Evolutionary conservation across 2,329 filamentous ascomycete genomes (phyloP), one percentile per base, ranked within the genome.

Genomic region (Ophiocordyceps polyrhachis-furcata): DNA sequence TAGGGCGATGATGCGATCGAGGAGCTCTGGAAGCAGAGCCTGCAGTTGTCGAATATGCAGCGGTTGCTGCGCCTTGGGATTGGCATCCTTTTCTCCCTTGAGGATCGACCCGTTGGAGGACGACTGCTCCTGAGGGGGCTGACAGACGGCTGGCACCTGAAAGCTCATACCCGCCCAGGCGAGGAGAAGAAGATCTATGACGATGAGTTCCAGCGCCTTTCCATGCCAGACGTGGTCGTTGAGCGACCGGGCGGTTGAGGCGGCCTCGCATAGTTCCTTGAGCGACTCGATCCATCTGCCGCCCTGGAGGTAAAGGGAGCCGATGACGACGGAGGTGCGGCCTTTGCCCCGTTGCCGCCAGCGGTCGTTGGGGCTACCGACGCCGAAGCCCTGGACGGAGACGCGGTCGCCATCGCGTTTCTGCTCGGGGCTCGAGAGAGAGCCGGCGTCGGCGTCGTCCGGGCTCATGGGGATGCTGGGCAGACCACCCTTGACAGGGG

Each of bases 201-300:
- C 66, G 48, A 93, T 84, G 25, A 88, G 78, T 58, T 98, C 93
- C 19, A 98, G 69, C 1, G 86, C 88, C 62, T 96, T 96, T 17
- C 84, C 91, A 63, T 95, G 86, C 89, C 91, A 98, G n/a, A 96
- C 61, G 61, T 94, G 85, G 61, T 98, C 91, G 53, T 86, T 88
- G 47, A 83, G 74, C 35, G 77, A 79, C 53, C 85, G 81, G 15
- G 86, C 81, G 52, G 81, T 76, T 11, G 74, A 74, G 2, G 83
- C 87, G 45, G 82, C 85, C 48, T 95, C 89, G 11, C 77, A 69
- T 20, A 95, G 73, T 56, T 93, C 85, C 58, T 77, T 82, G 41
- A 96, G 61, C 8, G 89, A 88, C 62, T 96, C 88, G 42, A 71
- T 75, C 87, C 91, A 95, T 49, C 87, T 77, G 23, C 91, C 91